These are phyloP conservation scores for Henckelia pumila DNA, from an alignment of 257 asterid species.

Conservation along the genomic window DNA sequence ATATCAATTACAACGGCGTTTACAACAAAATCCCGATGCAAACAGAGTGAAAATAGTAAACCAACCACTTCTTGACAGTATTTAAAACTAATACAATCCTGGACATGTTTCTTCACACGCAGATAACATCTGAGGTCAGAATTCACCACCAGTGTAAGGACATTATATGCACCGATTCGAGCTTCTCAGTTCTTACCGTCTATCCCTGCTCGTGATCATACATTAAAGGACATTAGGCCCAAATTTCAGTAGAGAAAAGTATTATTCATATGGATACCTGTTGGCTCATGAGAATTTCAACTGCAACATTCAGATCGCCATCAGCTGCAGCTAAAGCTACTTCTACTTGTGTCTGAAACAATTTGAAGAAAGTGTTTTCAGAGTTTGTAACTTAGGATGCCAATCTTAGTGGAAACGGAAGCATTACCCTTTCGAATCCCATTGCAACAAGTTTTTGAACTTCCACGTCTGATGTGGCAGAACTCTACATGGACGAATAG, in stretches of 20 bases:
- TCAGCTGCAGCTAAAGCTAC: conserved; percentile 94
- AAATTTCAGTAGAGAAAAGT: neutral
- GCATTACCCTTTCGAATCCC: conserved; percentile 90
- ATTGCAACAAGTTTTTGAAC: conserved; percentile 82
- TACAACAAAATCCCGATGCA: no score
- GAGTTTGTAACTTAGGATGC: neutral
- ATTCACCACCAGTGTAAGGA: conserved; percentile 18
- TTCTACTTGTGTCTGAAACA: conserved; percentile 87
- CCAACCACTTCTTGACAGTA: conserved; percentile 10
- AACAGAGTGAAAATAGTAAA: neutral
- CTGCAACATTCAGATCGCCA: conserved; percentile 80
- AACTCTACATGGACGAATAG: conserved; percentile 32
- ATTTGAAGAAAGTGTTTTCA: neutral
- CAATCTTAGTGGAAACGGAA: conserved; percentile 1
- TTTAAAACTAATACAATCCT: conserved; percentile 28
- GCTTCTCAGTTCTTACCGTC: conserved; percentile 4
- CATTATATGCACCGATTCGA: neutral
- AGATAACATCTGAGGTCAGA: conserved; percentile 15
- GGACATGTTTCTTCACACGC: conserved; percentile 10
- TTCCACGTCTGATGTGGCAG: conserved; percentile 59
- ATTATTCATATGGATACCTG: conserved; percentile 46
- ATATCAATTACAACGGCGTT: no score
- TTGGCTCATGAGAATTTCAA: conserved; percentile 93
- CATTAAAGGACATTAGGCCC: conserved; percentile 10
- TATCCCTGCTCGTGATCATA: conserved; percentile 33